Evolutionary conservation across 805 yeast genomes (phyloP).

Genomic region (Ogataea philodendri): DNA sequence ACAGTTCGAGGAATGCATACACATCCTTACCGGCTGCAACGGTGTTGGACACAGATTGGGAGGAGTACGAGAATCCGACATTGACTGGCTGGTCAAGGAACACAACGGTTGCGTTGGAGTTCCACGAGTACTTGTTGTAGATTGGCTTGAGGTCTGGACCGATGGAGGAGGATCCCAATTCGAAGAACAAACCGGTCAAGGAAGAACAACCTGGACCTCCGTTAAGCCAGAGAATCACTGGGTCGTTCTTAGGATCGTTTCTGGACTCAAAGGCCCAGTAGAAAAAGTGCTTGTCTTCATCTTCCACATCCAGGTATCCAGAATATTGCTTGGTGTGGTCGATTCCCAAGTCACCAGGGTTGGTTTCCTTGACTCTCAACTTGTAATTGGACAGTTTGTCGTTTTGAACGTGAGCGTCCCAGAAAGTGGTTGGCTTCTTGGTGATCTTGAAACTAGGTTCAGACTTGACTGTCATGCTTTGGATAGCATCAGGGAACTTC

Average conservation of each 20-base stretch:
- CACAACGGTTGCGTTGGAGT: constrained; percentile 82
- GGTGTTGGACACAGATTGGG: constrained; percentile 59
- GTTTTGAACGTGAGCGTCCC: constrained; percentile 35
- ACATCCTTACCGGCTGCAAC: constrained; percentile 87
- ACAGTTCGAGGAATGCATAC: constrained; percentile 75
- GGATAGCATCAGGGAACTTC: constrained; percentile 55
- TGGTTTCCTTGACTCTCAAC: constrained; percentile 47
- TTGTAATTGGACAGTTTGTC: constrained; percentile 44
- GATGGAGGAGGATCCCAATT: constrained; percentile 84
- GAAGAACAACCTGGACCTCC: constrained; percentile 98
- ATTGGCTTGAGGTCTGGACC: constrained; percentile 64
- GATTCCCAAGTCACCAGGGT: constrained; percentile 50
- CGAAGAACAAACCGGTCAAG: constrained; percentile 84
- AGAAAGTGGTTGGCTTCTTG: constrained; percentile 33
- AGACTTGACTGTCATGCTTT: constrained; percentile 48
- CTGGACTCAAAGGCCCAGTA: constrained; percentile 94
- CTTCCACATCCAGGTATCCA: constrained; percentile 68
- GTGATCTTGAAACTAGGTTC: constrained; percentile 44
- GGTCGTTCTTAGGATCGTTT: constrained; percentile 82
- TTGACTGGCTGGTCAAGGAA: constrained; percentile 93
- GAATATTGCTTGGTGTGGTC: constrained; percentile 69
- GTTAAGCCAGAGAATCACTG: constrained; percentile 82
- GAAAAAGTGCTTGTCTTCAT: constrained; percentile 80
- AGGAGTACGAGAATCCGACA: constrained; percentile 86
- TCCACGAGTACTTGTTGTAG: constrained; percentile 86